A percentile compares a stretch with the other conserved stretches of the same genome.
These are phyloP conservation scores for Saccharum hybrid DNA, from an alignment of 202 grass and related monocot species.

Conservation along the genomic window DNA sequence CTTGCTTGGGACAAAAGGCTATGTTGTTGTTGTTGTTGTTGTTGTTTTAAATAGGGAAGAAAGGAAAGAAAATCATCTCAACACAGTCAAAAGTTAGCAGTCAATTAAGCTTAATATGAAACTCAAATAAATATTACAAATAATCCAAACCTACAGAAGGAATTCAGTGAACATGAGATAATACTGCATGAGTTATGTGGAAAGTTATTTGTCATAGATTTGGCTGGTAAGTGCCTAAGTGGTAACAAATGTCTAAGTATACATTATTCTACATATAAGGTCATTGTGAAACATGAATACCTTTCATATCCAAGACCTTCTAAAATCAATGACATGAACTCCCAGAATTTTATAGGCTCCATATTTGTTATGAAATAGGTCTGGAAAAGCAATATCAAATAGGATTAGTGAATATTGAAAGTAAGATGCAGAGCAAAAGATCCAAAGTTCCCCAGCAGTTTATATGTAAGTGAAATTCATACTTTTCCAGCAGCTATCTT, in stretches of 20 bases:
- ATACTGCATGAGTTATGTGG: not conserved
- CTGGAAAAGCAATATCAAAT: constrained; percentile 48
- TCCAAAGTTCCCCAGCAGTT: constrained; percentile 63
- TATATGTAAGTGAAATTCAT: constrained; percentile 33
- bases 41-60: constrained; percentile 3
- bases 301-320: constrained; percentile 99
- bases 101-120: constrained; percentile 30
- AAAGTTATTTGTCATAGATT: not conserved
- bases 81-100: constrained; percentile 10
- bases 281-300: constrained; percentile 43
- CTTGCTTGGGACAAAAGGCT: too few species aligned
- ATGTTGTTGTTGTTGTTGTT: too few species aligned
- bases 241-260: not conserved
- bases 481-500: constrained; percentile 90
- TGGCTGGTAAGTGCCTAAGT: not conserved
- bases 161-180: constrained; percentile 8
- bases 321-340: constrained; percentile 94
- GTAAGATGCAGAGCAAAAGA: constrained; percentile 39
- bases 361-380: constrained; percentile 96
- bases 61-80: not conserved
- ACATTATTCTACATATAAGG: not conserved
- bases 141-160: constrained; percentile 19
- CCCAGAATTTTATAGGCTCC: constrained; percentile 98
- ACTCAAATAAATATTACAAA: not conserved
- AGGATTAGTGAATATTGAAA: constrained; percentile 27